phyloP scores from a whole-genome alignment of 495 filamentous ascomycete species.

The Neurospora sp. region DNA sequence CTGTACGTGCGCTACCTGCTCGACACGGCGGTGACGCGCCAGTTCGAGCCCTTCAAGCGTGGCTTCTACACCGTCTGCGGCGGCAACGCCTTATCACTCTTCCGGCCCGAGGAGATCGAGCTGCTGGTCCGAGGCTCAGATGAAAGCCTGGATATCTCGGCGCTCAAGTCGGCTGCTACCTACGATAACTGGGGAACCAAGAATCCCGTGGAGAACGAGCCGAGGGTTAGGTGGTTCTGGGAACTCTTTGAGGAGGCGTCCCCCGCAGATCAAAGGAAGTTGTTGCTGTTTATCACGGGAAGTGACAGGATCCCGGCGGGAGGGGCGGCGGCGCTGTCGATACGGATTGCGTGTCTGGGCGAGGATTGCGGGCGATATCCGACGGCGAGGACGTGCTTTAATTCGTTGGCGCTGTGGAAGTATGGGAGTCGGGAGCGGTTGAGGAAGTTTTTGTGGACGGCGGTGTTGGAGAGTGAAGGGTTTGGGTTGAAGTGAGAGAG shows the following conservation, averaged over 20 bases:
- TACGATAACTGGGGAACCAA: slow-evolving; percentile 67
- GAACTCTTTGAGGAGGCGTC: slow-evolving; percentile 57
- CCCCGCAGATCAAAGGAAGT: slow-evolving; percentile 60
- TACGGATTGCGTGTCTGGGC: slow-evolving; percentile 65
- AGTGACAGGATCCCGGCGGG: slow-evolving; percentile 88
- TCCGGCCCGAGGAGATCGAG: slow-evolving; percentile 92
- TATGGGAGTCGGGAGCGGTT: slow-evolving; percentile 56
- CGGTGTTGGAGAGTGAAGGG: slow-evolving; percentile 82
- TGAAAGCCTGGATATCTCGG: slow-evolving; percentile 66
- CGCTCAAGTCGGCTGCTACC: slow-evolving; percentile 64
- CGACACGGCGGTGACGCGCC: slow-evolving; percentile 65
- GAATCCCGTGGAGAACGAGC: slow-evolving; percentile 43
- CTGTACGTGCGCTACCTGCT: slow-evolving; percentile 75
- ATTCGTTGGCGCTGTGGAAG: slow-evolving; percentile 66
- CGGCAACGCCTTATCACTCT: slow-evolving; percentile 80
- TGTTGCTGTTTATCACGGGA: slow-evolving; percentile 86
- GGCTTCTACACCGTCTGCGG: slow-evolving; percentile 92
- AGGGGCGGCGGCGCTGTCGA: slow-evolving; percentile 72
- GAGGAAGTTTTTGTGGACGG: slow-evolving; percentile 69
- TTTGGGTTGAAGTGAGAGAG: slow-evolving; percentile 72
- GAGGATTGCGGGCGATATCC: slow-evolving; percentile 67
- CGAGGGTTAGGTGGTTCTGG: slow-evolving; percentile 84
- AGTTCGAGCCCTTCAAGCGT: slow-evolving; percentile 92
- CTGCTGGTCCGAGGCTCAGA: slow-evolving; percentile 83
- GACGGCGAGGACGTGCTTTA: slow-evolving; percentile 86